Evolutionary conservation across 2,329 filamentous ascomycete species (phyloP).

Genomic region (Fusarium duplospermum): DNA sequence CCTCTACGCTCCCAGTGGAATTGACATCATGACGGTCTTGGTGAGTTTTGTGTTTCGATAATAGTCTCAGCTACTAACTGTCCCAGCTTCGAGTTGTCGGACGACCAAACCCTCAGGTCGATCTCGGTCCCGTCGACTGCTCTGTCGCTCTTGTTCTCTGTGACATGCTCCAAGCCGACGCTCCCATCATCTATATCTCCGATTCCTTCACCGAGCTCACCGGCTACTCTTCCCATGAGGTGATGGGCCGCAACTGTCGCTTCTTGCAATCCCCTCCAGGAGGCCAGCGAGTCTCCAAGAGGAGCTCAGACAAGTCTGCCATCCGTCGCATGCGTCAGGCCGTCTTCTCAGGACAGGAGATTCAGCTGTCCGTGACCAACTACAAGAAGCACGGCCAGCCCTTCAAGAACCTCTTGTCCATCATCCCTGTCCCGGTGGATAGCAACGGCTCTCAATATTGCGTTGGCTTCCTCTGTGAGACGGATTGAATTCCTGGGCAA

Average conservation of each 20-base stretch:
- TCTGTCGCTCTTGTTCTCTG: conserved; percentile 88
- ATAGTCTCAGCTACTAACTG: conserved; percentile 18
- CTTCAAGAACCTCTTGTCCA: conserved; percentile 87
- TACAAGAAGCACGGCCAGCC: conserved; percentile 83
- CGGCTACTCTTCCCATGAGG: conserved; percentile 80
- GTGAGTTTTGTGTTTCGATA: conserved; percentile 48
- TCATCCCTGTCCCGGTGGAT: conserved; percentile 82
- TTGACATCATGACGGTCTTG: conserved; percentile 67
- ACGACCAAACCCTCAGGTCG: conserved; percentile 78
- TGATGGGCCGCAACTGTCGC: conserved; percentile 83
- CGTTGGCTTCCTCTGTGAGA: conserved; percentile 83
- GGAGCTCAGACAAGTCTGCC: conserved; percentile 58
- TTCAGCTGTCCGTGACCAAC: conserved; percentile 73
- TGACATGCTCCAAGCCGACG: conserved; percentile 78
- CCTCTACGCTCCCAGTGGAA: conserved; percentile 65
- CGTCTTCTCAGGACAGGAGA: conserved; percentile 57
- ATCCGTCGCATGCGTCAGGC: conserved; percentile 65
- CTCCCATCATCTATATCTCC: conserved; percentile 86
- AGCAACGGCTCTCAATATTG: conserved; percentile 75
- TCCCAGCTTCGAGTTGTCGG: conserved; percentile 70
- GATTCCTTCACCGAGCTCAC: conserved; percentile 83
- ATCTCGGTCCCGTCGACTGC: conserved; percentile 84
- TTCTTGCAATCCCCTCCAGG: conserved; percentile 84
- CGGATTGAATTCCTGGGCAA: conserved; percentile 50
- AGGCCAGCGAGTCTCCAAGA: conserved; percentile 14